phyloP scores from a whole-genome alignment of 2,329 filamentous ascomycete species.

The Lithohypha guttulata region DNA sequence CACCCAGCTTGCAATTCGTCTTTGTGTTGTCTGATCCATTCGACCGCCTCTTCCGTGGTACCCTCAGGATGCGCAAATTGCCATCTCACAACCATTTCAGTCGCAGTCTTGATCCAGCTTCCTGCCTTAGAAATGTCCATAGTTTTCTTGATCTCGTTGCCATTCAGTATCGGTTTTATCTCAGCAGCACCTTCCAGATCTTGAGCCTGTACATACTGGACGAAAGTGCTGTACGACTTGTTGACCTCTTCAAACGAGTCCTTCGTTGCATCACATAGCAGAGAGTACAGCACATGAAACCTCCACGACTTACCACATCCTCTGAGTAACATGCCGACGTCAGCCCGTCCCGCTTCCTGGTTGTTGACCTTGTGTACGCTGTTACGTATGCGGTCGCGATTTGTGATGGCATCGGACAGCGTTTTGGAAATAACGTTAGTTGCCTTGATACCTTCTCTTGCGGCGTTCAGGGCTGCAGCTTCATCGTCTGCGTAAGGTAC shows the following conservation, averaged over 20 bases:
- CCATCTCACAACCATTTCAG: constrained; percentile 76
- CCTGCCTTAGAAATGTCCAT: constrained; percentile 59
- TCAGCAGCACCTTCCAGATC: constrained; percentile 40
- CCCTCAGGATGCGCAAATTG: constrained; percentile 68
- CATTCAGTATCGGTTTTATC: constrained; percentile 59
- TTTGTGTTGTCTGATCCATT: constrained; percentile 45
- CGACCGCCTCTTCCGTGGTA: constrained; percentile 15
- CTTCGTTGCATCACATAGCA: constrained; percentile 15
- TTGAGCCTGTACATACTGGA: constrained; percentile 40
- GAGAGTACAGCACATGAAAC: constrained; percentile 18
- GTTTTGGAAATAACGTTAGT: constrained; percentile 21
- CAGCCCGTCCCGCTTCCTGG: constrained; percentile 15
- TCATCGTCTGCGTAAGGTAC: constrained; percentile 15
- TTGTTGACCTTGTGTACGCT: constrained; percentile 11
- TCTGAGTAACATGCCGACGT: constrained; percentile 20
- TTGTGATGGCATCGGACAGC: constrained; percentile 20
- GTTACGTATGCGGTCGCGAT: constrained; percentile 13
- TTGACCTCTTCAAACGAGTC: constrained; percentile 10
- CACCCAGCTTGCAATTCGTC: constrained; percentile 36
- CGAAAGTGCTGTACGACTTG: constrained; percentile 41
- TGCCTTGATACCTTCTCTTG: constrained; percentile 22
- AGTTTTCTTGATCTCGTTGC: constrained; percentile 57
- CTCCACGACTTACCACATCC: constrained; percentile 19
- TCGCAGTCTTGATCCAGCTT: constrained; percentile 70
- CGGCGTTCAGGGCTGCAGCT: constrained; percentile 16